Percentiles rank a stretch among this genome's conserved stretches.
Conservation (phyloP, 2,329 filamentous ascomycete genomes). For the Aureobasidium lini region DNA sequence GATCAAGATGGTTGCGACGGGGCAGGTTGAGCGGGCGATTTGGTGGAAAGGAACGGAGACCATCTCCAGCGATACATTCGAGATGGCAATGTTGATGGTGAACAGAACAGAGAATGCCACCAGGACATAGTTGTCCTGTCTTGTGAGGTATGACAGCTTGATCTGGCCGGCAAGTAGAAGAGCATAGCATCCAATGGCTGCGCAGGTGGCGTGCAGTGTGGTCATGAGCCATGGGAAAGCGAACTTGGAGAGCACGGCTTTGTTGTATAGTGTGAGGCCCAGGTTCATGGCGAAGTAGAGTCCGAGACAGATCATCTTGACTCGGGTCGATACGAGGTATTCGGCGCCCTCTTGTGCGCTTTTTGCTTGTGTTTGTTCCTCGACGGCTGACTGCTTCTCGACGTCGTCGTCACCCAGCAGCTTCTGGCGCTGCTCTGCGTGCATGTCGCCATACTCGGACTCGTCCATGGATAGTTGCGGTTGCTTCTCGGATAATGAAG, state of each 20-base stretch:
- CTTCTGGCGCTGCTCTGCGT: not conserved
- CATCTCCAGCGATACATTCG: slow-evolving; percentile 55
- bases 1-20: slow-evolving; percentile 55
- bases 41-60: slow-evolving; percentile 61
- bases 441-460: not conserved
- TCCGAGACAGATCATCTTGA: slow-evolving; percentile 13
- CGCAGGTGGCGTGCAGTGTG: slow-evolving; percentile 50
- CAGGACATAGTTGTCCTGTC: slow-evolving; percentile 48
- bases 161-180: slow-evolving; percentile 45
- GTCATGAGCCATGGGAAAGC: slow-evolving; percentile 56
- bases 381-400: slow-evolving; percentile 2
- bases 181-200: slow-evolving; percentile 48
- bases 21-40: slow-evolving; percentile 54
- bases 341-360: slow-evolving; percentile 12
- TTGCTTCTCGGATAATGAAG: slow-evolving; percentile 3
- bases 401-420: slow-evolving; percentile 10
- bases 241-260: slow-evolving; percentile 47
- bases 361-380: not conserved
- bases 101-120: slow-evolving; percentile 54
- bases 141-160: slow-evolving; percentile 45
- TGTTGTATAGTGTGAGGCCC: slow-evolving; percentile 52
- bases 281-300: slow-evolving; percentile 46
- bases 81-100: slow-evolving; percentile 57
- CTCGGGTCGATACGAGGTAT: slow-evolving; percentile 12
- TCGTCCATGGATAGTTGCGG: slow-evolving; percentile 1